Base-by-base conservation (phyloP, 441 rosid genomes). In the Euphorbia celastroides region DNA sequence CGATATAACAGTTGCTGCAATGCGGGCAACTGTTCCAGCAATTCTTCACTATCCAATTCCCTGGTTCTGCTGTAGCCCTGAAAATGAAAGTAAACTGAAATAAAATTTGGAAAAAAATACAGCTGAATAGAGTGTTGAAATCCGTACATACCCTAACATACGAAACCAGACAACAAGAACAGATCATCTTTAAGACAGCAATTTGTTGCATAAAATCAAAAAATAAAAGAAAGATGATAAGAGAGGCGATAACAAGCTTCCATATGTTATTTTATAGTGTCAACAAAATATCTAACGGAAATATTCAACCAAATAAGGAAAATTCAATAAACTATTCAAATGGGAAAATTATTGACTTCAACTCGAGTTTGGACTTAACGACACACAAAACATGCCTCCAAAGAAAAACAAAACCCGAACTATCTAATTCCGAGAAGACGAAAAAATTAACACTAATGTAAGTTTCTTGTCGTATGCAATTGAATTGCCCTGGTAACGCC, bases 41-140 rank as follows among this genome's bases (percentile, higher is more conserved):
- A 80, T 56, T 85, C 97, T 82, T 88, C 92, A 70, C 95, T 81
- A 42, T 80, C 87, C 83, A 95, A 76, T 23, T 89, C 97, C 81
- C 96, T 87, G 31, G 95, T 92, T 85, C 78, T 86, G 80, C 98
- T 83, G 72, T 88, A 90, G 55, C 94, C 95, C 98, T 95, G 85
- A 48, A 65, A 69, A 11, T 76, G 60, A 48, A 73, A 34, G 51
- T 71, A 42, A 69, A 52, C 66, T 34, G 9, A 7, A 46, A 10
- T 4, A 4, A 34, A 3, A 3, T 34, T 38, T 3, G 8, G 8
- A 38, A 38, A 38, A 38, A 38, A 3, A 38, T 3, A n/a, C 19
- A 30, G 31, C 22, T 2, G 10, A 44, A 30, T 23, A 60, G 9
- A 64, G 22, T n/a, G 12, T 17, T 48, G 16, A 69, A 58, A 57